Evolutionary conservation across 164 flowering plant genomes (phyloP), one percentile per base, ranked within the genome.

Genomic region (Piper betle): DNA sequence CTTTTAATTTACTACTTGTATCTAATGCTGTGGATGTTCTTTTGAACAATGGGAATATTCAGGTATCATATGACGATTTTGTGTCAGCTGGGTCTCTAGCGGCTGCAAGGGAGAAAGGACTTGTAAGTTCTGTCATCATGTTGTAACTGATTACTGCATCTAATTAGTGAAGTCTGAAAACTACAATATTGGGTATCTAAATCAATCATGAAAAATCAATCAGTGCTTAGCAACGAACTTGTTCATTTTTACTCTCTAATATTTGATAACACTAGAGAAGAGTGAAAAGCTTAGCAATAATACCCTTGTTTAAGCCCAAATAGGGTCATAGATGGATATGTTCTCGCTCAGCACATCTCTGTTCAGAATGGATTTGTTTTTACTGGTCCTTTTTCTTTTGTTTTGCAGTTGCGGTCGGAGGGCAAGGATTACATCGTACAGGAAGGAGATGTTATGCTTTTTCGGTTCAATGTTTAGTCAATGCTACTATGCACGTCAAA

Each of bases 381-480:
- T 48, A 53, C 58, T 6, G 40, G 63, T 43, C 43, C 46, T 3
- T 5, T 48, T 57, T 56, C 37, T 48, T 43, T 62, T 40, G 15
- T 38, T 61, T 65, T 78, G 81, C 98, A 92, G 98, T 70, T 92
- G 77, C 80, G 96, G 68, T 83, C 90, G 0, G 99, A 90, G 75
- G 99, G 99, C 4, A 93, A 90, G 79, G 96, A 88, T 18, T 93
- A 93, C 59, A 40, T 87, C 43, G 99, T 93, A 37, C 85, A 85
- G 78, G 97, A 93, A 80, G 99, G 99, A 57, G 99, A 93, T 79
- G 92, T 93, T 16, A 90, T 93, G 99, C 86, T 93, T 57, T 93
- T 90, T 61, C 90, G 99, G 37, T 93, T 93, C 72, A 93, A 90
- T 59, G 94, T 93, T 38, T 93, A 74, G 81, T 57, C 25, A 19